Percentiles rank a stretch among this genome's conserved stretches.
Evolutionary conservation across 176 grass and related monocot genomes (phyloP).

Genomic region (Eremochloa ophiuroides): DNA sequence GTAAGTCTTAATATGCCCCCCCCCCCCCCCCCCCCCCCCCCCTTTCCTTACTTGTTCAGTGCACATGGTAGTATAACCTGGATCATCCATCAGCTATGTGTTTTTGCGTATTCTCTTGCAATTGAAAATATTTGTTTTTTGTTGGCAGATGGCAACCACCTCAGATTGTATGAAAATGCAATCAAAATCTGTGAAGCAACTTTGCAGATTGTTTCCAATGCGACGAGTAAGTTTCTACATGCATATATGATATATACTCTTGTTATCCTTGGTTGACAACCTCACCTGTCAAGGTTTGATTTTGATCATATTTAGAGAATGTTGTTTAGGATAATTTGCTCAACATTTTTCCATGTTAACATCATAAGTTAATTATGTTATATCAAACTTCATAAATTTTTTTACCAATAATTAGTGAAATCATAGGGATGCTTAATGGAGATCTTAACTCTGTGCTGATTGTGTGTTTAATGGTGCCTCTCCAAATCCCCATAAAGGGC

Average conservation of each 20-base stretch:
- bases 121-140: constrained; percentile 18
- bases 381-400: background rate
- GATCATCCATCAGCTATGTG: constrained; percentile 2
- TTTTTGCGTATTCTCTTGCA: background rate
- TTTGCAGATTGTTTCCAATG: constrained; percentile 82
- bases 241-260: background rate
- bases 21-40: background rate
- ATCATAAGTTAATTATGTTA: background rate
- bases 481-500: background rate
- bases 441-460: background rate
- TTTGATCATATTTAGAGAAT: constrained; percentile 9
- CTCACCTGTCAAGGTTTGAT: background rate
- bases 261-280: background rate
- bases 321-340: background rate
- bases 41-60: background rate
- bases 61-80: background rate
- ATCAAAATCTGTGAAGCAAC: constrained; percentile 85
- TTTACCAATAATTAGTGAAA: background rate
- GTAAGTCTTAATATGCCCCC: constrained; percentile 21
- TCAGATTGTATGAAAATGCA: constrained; percentile 72
- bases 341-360: background rate
- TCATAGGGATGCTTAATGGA: background rate
- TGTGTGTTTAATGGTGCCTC: background rate
- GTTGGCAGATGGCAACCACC: constrained; percentile 76
- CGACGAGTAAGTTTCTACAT: constrained; percentile 52